A percentile compares a stretch with the other conserved stretches of the same genome.
phyloP scores from a whole-genome alignment of 2,329 filamentous ascomycete genomes.

The Fusarium nurragi region DNA sequence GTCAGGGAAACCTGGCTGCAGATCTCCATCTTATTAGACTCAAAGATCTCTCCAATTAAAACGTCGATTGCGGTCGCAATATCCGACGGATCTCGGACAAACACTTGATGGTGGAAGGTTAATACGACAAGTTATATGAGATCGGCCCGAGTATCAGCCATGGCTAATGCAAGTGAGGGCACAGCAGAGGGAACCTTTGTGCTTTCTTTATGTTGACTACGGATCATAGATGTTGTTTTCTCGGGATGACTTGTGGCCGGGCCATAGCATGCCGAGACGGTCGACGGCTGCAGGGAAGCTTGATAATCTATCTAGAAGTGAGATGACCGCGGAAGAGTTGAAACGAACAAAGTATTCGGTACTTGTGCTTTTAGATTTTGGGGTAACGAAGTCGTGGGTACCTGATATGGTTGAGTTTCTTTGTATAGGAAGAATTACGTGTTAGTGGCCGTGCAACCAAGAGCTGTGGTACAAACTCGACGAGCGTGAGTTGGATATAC shows the following conservation, averaged over 20 bases:
- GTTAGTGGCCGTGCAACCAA: neutral
- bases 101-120: neutral
- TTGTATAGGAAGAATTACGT: neutral
- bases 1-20: no score
- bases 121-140: neutral
- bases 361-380: neutral
- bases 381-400: neutral
- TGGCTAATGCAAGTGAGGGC: no score
- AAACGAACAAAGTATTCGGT: neutral
- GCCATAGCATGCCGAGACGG: neutral
- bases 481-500: neutral
- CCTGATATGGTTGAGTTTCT: neutral
- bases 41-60: neutral
- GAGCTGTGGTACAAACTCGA: neutral
- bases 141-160: slow-evolving; percentile 7
- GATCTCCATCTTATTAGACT: neutral
- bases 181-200: neutral
- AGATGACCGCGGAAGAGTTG: neutral
- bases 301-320: no score
- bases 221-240: no score
- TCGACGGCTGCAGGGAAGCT: neutral
- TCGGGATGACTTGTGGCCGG: neutral
- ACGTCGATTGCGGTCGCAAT: neutral
- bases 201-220: neutral
- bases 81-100: neutral